These are phyloP conservation scores for Aspergillus sojae DNA, from an alignment of 2,329 filamentous ascomycete genomes.

Conservation along the genomic window DNA sequence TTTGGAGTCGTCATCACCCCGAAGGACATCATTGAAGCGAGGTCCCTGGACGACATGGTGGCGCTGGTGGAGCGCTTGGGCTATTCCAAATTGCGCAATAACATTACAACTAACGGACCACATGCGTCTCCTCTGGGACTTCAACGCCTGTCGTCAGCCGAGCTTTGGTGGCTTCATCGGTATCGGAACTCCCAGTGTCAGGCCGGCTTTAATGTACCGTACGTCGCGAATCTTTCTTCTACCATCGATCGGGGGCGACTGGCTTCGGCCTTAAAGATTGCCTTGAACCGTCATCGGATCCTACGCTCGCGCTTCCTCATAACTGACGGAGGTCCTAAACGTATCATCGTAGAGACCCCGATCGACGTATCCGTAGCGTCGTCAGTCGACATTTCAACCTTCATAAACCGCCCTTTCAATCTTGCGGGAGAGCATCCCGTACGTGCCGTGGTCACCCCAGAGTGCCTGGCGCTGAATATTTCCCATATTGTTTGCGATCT, in stretches of 20 bases:
- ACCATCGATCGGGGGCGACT: background rate
- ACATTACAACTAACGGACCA: background rate
- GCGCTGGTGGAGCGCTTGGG: background rate
- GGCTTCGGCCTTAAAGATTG: background rate
- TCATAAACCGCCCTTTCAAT: too few species aligned
- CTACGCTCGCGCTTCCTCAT: background rate
- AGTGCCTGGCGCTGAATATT: too few species aligned
- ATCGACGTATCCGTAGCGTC: background rate
- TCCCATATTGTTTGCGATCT: too few species aligned
- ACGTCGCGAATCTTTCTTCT: background rate
- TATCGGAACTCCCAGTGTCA: background rate
- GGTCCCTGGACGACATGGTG: background rate
- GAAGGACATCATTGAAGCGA: background rate
- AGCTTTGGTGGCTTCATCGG: background rate
- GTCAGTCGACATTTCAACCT: too few species aligned
- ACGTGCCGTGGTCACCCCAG: too few species aligned
- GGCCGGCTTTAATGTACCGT: background rate
- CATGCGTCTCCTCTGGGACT: background rate
- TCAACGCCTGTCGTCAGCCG: background rate
- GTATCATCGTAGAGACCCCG: background rate
- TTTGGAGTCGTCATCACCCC: background rate
- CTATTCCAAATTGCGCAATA: fast-evolving
- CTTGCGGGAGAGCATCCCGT: too few species aligned
- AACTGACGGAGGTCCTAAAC: background rate
- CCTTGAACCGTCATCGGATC: background rate